Percentiles rank a stretch among this genome's conserved stretches.
Conservation (phyloP, 768 basidiomycete species). For the Pleurotus cornucopiae region DNA sequence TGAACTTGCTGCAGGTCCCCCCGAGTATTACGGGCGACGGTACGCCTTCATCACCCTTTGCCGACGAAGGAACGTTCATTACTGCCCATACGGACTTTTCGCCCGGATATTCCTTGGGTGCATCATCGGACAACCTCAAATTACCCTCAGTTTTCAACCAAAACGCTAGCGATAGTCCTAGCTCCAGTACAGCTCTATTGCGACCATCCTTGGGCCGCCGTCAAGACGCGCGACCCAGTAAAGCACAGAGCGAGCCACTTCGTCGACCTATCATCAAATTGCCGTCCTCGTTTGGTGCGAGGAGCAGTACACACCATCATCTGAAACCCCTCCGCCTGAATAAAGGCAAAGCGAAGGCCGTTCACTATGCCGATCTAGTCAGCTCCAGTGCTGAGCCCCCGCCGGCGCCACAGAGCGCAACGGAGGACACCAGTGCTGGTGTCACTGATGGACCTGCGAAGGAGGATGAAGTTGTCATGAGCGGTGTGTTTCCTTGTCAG, state of each 20-base stretch:
- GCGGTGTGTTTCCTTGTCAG: constrained; percentile 47
- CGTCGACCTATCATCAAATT: constrained; percentile 16
- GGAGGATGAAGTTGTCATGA: constrained; percentile 43
- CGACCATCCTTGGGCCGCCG: constrained; percentile 8
- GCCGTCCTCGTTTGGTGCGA: constrained; percentile 13
- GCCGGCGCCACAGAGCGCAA: constrained; percentile 31
- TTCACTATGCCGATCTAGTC: constrained; percentile 33
- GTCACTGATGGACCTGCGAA: constrained; percentile 33
- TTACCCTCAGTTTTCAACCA: background rate
- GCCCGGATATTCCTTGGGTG: constrained; percentile 3
- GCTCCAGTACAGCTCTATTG: constrained; percentile 15
- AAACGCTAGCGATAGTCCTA: constrained; percentile 4
- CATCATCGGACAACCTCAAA: background rate
- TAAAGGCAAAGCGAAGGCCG: constrained; percentile 29
- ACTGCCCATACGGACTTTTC: constrained; percentile 21
- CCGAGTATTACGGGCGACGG: background rate
- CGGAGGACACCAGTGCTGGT: constrained; percentile 63
- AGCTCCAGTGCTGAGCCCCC: constrained; percentile 7
- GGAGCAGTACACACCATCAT: background rate
- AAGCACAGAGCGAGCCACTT: constrained; percentile 14
- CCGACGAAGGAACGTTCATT: constrained; percentile 18
- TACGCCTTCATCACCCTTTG: constrained; percentile 9
- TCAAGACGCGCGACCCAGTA: constrained; percentile 4
- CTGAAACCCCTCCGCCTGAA: constrained; percentile 3
- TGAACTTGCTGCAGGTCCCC: constrained; percentile 45